Percentiles rank a stretch among this genome's conserved stretches.
These are phyloP conservation scores for Curvularia hawaiiensis DNA, from an alignment of 2,329 filamentous ascomycete genomes.

Conservation along the genomic window DNA sequence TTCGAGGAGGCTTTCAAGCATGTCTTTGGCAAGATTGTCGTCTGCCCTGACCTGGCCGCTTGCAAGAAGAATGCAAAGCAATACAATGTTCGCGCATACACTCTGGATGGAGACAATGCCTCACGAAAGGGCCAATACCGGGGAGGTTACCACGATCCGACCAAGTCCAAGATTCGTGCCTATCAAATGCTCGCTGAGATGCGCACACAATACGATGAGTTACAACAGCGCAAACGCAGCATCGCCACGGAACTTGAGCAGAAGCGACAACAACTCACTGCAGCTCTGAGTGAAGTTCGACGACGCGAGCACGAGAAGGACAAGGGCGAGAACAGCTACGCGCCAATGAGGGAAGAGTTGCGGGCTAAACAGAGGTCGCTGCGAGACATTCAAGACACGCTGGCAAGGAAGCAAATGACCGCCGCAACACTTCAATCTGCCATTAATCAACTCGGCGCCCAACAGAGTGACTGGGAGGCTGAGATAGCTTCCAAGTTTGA, in stretches of 20 bases:
- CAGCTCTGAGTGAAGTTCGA: conserved; percentile 80
- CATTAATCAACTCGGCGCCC: conserved; percentile 66
- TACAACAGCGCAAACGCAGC: conserved; percentile 66
- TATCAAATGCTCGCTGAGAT: conserved; percentile 76
- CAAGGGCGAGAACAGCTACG: conserved; percentile 81
- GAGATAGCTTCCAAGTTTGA: conserved; percentile 90
- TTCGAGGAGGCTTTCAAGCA: conserved; percentile 90
- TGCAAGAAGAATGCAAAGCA: conserved; percentile 91
- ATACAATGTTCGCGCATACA: conserved; percentile 91
- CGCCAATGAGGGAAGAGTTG: conserved; percentile 77
- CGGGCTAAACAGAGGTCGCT: conserved; percentile 75
- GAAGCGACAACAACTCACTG: conserved; percentile 88
- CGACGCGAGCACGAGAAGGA: conserved; percentile 79
- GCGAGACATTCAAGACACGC: conserved; percentile 72
- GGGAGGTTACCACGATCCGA: conserved; percentile 88
- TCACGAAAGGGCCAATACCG: conserved; percentile 96
- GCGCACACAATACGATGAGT: conserved; percentile 73
- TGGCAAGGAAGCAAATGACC: conserved; percentile 71
- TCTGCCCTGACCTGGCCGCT: conserved; percentile 87
- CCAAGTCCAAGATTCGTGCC: conserved; percentile 84
- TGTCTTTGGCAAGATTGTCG: conserved; percentile 93
- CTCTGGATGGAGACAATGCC: conserved; percentile 89
- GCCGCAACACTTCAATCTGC: conserved; percentile 71
- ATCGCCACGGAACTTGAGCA: conserved; percentile 73
- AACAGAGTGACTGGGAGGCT: conserved; percentile 75